A percentile compares a stretch with the other conserved stretches of the same genome.
Evolutionary conservation across 1,284 basidiomycete genomes (phyloP).

Genomic region (Ganoderma sinense): DNA sequence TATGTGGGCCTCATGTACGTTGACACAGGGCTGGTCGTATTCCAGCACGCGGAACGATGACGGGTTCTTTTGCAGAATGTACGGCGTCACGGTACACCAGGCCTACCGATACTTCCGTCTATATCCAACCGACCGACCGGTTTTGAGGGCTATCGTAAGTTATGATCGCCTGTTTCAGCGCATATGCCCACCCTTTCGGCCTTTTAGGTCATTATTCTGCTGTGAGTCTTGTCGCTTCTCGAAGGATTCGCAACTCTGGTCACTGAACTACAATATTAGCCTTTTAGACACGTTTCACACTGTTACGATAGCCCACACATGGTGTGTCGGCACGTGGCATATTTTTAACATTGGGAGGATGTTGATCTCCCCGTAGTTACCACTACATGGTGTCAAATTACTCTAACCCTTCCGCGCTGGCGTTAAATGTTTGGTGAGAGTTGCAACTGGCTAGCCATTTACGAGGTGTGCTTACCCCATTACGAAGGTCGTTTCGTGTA

Average conservation of each 20-base stretch:
- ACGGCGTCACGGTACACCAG: neutral
- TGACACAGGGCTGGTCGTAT: neutral
- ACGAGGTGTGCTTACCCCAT: neutral
- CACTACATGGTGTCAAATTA: constrained; percentile 4
- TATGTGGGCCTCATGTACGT: constrained; percentile 2
- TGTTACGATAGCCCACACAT: neutral
- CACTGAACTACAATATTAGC: neutral
- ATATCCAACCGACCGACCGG: neutral
- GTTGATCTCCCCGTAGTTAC: neutral
- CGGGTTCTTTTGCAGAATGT: neutral
- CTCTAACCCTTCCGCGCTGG: neutral
- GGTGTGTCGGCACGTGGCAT: neutral
- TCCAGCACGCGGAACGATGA: neutral
- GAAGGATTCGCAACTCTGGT: neutral
- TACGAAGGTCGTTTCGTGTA: neutral
- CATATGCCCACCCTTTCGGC: neutral
- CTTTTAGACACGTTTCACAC: neutral
- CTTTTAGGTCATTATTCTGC: neutral
- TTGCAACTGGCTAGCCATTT: neutral
- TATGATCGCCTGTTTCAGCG: neutral
- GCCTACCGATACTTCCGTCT: neutral
- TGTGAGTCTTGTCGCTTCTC: neutral
- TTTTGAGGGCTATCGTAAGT: neutral
- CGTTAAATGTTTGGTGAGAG: constrained; percentile 3
- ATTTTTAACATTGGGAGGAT: neutral